Base-by-base conservation (phyloP, 1,284 basidiomycete species). In the Malassezia japonica region DNA sequence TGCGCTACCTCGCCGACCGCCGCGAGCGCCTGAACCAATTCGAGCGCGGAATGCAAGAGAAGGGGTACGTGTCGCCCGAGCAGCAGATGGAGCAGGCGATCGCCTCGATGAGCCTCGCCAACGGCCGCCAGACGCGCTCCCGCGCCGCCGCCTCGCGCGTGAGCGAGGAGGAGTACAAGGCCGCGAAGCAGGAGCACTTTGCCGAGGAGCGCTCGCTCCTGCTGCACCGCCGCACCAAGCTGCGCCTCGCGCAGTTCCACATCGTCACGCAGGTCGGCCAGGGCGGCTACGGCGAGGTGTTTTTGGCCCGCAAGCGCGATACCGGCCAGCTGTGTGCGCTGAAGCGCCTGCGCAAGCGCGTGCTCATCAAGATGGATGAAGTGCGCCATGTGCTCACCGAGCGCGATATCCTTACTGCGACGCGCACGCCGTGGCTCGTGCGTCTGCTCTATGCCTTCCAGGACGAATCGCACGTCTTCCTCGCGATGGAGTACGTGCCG, bases 121-220 rank as follows among this genome's bases (percentile, higher is more conserved):
- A 6, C 18, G 2, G 33, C 8, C 10, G 13, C 27, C 95, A n/a
- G 80, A 90, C 46, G 84, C 61, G 81, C 90, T 18, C 31, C 9
- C n/a, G 29, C 80, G 88, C 36, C 83, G 21, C 13, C 18, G 92
- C 74, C 78, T 92, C 46, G 80, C 82, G 56, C 81, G 94, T 32
- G 85, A 94, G 53, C 84, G 90, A 70, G 94, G 92, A 74, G 74
- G 57, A 53, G 44, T 67, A 62, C 36, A 46, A 54, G 39, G 55
- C 52, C 31, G 67, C 64, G 40, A 55, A 57, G 16, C 47, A 54
- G 31, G 60, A 64, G 2, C 67, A 71, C 50, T 51, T 68, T 28
- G 62, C 62, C 3, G 46, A 63, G 8, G 70, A 72, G 48, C 60
- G 67, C 15, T 65, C 55, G n/a, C 51, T 71, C 24, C 62, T 72